These are phyloP conservation scores for Rhodomyrtus tomentosa DNA, from an alignment of 345 rosid species.

Conservation along the genomic window DNA sequence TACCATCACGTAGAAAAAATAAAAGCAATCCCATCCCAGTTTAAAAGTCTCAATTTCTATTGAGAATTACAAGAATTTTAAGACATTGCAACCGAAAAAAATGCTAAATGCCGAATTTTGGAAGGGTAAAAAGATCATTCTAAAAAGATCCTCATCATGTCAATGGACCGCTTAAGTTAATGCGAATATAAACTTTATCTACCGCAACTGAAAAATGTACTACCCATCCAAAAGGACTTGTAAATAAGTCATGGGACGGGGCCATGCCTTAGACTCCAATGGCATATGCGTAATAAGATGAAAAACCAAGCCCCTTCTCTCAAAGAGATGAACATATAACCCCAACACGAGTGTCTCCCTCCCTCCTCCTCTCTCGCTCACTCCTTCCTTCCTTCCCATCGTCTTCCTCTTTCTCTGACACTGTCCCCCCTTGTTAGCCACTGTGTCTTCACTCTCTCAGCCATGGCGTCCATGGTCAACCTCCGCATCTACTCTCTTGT, in stretches of 20 bases:
- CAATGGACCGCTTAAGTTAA: accelerated
- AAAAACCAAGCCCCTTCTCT: not conserved
- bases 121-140: not conserved
- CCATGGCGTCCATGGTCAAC: not conserved
- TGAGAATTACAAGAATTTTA: not conserved
- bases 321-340: not conserved
- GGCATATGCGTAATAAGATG: not conserved
- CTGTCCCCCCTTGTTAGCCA: not conserved
- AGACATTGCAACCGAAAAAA: not conserved
- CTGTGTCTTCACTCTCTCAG: not conserved
- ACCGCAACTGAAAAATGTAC: accelerated
- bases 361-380: not conserved
- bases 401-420: not conserved
- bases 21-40: accelerated
- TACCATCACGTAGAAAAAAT: accelerated
- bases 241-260: not conserved
- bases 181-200: accelerated
- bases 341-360: not conserved
- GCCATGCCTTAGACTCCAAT: not conserved
- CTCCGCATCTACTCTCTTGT: not conserved
- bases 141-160: too few species aligned
- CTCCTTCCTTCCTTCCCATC: not conserved
- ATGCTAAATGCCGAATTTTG: accelerated
- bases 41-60: accelerated
- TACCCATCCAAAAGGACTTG: accelerated